A percentile compares a stretch with the other conserved stretches of the same genome.
Evolutionary conservation across 2,329 filamentous ascomycete species (phyloP).

Genomic region (Aureobasidium namibiae): DNA sequence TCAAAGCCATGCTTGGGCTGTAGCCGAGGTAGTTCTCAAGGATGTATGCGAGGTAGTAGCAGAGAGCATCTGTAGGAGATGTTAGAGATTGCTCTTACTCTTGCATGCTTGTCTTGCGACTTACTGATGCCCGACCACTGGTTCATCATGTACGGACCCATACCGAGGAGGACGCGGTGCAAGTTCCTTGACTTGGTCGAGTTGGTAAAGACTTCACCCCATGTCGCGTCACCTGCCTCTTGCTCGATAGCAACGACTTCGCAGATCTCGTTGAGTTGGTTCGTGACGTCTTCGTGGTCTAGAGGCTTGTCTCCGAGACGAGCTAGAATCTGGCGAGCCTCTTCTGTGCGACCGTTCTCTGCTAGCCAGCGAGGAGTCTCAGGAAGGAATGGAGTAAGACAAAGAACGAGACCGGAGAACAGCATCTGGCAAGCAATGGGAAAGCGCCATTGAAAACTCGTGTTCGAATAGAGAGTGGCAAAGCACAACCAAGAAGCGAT

Average conservation of each 20-base stretch:
- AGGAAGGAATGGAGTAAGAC: constrained; percentile 38
- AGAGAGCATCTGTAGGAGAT: constrained; percentile 30
- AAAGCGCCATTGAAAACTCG: constrained; percentile 44
- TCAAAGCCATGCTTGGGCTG: constrained; percentile 14
- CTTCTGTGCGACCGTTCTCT: constrained; percentile 36
- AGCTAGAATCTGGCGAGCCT: constrained; percentile 43
- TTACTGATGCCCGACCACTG: constrained; percentile 19
- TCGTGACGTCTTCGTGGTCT: constrained; percentile 28
- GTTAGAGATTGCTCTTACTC: constrained; percentile 11
- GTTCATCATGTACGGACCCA: constrained; percentile 23
- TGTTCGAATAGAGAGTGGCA: constrained; percentile 42
- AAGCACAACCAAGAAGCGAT: constrained; percentile 31
- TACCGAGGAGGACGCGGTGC: constrained; percentile 26
- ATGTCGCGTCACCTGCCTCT: constrained; percentile 27
- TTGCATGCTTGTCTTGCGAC: background rate
- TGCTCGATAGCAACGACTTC: constrained; percentile 24
- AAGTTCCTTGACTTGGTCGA: constrained; percentile 24
- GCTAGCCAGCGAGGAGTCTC: constrained; percentile 37
- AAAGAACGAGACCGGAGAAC: constrained; percentile 41
- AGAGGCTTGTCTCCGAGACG: constrained; percentile 41
- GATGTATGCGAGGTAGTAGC: constrained; percentile 43
- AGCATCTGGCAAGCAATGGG: constrained; percentile 46
- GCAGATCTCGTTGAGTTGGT: constrained; percentile 24
- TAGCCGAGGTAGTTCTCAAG: constrained; percentile 28
- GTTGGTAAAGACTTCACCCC: constrained; percentile 29